Evolutionary conservation across 805 yeast species (phyloP), one percentile per base, ranked within the genome.

Genomic region (Aciculoconidium aculeatum): DNA sequence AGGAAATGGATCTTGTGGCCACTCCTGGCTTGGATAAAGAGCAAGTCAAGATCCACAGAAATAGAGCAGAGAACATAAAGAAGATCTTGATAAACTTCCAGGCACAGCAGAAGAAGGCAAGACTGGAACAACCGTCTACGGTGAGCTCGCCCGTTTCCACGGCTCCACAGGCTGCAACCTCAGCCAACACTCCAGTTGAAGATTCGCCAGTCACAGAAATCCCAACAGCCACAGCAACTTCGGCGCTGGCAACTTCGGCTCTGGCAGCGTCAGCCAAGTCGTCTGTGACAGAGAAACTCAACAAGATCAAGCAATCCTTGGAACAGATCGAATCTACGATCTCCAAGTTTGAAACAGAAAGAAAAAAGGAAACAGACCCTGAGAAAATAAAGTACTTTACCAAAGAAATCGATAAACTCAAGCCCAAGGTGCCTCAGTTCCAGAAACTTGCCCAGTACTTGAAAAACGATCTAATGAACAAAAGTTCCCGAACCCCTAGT

Each of bases 41-140:
- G 10, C 38, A 36, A 28, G 53, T 52, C 7, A 37, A 47, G 21
- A 47, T 38, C 18, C 55, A 50, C 31, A 45, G 40, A 25, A 44
- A 45, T 22, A 41, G 44, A 15, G 55, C 54, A 7, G 53, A 50
- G 26, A 45, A 40, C 25, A 50, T 50, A 34, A 50, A 50, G 31
- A 49, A 42, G 32, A 44, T 50, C 18, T 40, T 50, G 25, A 34
- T 50, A 24, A 42, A 39, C 29, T 50, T 47, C 35, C 44, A 46
- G 18, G 46, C 43, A 24, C 55, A 49, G 27, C 53, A 49, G 23
- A 37, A 40, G 11, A 43, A 5, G 15, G 28, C 28, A 4, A 11
- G 15, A 8, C 33, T 30, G 33, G 24, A 25, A 17, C 33, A 24
- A 11, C 24, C 21, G 17, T 21, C 29, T 2, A 26, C 25, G 16